These are phyloP conservation scores for Tephrocybe sp. DNA, from an alignment of 768 basidiomycete genomes.

Conservation along the genomic window DNA sequence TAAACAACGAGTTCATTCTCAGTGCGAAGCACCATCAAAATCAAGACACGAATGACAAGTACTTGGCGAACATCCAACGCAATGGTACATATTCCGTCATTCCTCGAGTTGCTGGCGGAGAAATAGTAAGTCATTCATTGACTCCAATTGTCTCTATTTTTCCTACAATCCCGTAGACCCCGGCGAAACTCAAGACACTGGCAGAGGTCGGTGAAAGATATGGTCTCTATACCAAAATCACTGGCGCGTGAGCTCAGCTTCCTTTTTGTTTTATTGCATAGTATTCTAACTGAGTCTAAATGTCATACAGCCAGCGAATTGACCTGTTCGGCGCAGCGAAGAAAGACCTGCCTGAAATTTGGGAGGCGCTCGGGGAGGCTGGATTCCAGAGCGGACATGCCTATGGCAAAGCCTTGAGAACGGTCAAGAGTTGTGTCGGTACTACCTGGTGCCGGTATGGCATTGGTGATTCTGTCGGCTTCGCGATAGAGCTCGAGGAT, in stretches of 20 bases:
- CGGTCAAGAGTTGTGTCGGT: conserved; percentile 76
- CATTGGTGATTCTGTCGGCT: conserved; percentile 70
- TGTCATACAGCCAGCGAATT: conserved; percentile 64
- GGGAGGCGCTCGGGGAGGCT: conserved; percentile 58
- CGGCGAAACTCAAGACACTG: conserved; percentile 61
- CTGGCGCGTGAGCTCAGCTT: no score
- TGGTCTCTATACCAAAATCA: conserved; percentile 52
- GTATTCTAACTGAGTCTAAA: no score
- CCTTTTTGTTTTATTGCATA: no score
- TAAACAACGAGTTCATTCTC: conserved; percentile 65
- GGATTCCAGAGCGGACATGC: conserved; percentile 79
- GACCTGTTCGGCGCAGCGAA: conserved; percentile 72
- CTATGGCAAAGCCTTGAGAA: conserved; percentile 67
- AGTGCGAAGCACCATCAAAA: conserved; percentile 60
- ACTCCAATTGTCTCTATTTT: no score
- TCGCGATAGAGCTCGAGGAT: conserved; percentile 70
- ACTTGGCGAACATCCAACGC: conserved; percentile 70
- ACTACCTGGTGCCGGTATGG: conserved; percentile 68
- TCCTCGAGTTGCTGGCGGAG: conserved; percentile 69
- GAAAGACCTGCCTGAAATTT: conserved; percentile 65
- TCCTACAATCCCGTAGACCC: no score
- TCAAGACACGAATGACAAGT: conserved; percentile 73
- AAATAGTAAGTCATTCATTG: no score
- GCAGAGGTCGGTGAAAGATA: conserved; percentile 71
- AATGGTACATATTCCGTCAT: conserved; percentile 72